phyloP scores from a whole-genome alignment of 495 filamentous ascomycete genomes.

The Barbatosphaeria neglecta region DNA sequence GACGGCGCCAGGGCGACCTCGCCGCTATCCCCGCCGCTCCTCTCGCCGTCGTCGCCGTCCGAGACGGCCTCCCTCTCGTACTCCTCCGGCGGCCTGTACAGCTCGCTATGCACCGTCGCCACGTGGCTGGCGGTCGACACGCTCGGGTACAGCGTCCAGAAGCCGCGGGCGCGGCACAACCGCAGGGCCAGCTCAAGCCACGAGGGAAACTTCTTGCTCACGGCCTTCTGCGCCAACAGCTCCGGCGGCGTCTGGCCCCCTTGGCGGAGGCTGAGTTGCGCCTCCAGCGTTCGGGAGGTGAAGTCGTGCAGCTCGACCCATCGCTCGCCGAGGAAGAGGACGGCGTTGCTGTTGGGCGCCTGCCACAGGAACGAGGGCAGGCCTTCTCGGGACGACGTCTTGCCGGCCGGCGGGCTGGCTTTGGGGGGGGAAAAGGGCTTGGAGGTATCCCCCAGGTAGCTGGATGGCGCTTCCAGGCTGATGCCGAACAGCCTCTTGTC shows the following conservation, averaged over 20 bases:
- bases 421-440: constrained; percentile 42
- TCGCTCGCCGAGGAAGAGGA: constrained; percentile 69
- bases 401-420: constrained; percentile 9
- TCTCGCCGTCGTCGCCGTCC: constrained; percentile 7
- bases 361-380: constrained; percentile 66
- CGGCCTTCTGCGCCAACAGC: constrained; percentile 31
- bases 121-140: constrained; percentile 37
- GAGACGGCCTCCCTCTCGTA: constrained; percentile 25
- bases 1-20: constrained; percentile 15
- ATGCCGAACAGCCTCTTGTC: constrained; percentile 54
- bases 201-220: constrained; percentile 54
- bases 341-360: constrained; percentile 66
- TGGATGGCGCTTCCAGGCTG: constrained; percentile 60
- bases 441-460: constrained; percentile 40
- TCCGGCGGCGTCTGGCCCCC: constrained; percentile 8
- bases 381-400: constrained; percentile 9
- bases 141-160: constrained; percentile 63
- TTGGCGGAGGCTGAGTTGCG: constrained; percentile 16
- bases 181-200: constrained; percentile 70
- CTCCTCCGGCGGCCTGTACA: constrained; percentile 62
- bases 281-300: constrained; percentile 43
- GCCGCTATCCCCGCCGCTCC: neutral
- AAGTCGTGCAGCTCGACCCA: constrained; percentile 75
- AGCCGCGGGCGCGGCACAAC: constrained; percentile 59
- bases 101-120: constrained; percentile 60